Conservation (phyloP, 2,329 filamentous ascomycete genomes). For the Fusarium annulatum region DNA sequence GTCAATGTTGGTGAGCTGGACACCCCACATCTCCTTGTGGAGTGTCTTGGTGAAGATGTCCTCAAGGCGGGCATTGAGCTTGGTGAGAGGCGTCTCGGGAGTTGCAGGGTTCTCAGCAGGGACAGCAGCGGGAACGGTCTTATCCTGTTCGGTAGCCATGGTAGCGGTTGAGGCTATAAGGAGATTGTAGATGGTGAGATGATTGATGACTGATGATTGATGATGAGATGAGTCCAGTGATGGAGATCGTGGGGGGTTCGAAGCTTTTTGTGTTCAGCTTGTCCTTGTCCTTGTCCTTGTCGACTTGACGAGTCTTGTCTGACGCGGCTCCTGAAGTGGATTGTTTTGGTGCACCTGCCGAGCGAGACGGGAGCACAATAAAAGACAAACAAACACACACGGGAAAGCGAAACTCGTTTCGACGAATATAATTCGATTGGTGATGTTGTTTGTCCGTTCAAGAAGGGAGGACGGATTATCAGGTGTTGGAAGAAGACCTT, state of each 20-base stretch:
- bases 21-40: conserved; percentile 88
- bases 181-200: not conserved
- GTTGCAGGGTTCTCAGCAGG: conserved; percentile 23
- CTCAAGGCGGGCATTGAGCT: conserved; percentile 69
- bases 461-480: not conserved
- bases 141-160: conserved; percentile 49
- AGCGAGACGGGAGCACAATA: conserved; percentile 18
- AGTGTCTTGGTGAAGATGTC: conserved; percentile 66
- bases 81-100: conserved; percentile 56
- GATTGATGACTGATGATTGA: not conserved
- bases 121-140: conserved; percentile 25
- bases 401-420: conserved; percentile 19
- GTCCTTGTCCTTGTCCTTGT: not conserved
- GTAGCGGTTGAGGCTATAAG: not conserved
- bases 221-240: not conserved
- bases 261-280: conserved; percentile 10
- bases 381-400: conserved; percentile 31
- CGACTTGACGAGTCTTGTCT: conserved; percentile 21
- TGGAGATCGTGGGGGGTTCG: not conserved
- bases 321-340: conserved; percentile 13
- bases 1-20: conserved; percentile 68
- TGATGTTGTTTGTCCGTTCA: conserved; percentile 6
- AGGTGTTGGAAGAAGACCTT: not conserved
- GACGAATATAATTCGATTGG: not conserved
- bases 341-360: conserved; percentile 12